Evolutionary conservation across 768 basidiomycete species (phyloP).

Genomic region (Russula sp.): DNA sequence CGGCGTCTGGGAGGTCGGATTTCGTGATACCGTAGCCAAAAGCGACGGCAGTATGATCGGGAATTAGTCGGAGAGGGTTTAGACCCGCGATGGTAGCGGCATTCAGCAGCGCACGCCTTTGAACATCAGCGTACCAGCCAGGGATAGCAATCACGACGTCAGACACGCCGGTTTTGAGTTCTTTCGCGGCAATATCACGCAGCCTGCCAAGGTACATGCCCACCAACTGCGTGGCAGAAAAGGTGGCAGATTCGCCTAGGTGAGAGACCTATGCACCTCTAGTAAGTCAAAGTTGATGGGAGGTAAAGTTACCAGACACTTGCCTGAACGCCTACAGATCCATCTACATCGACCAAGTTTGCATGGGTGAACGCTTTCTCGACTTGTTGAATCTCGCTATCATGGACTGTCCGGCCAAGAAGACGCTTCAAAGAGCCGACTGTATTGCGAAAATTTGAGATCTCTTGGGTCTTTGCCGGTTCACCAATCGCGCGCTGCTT

Average conservation of each 20-base stretch:
- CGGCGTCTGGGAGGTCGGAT: constrained; percentile 83
- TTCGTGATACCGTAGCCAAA: constrained; percentile 99
- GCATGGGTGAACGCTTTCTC: constrained; percentile 93
- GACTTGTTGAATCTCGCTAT: constrained; percentile 71
- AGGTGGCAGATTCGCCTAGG: constrained; percentile 69
- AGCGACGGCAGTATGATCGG: constrained; percentile 92
- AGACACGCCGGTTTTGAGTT: constrained; percentile 80
- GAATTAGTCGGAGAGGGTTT: constrained; percentile 90
- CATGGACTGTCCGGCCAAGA: constrained; percentile 70
- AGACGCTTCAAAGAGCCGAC: constrained; percentile 89
- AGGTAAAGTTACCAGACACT: constrained; percentile 25
- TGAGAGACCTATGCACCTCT: constrained; percentile 63
- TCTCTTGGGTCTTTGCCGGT: constrained; percentile 94
- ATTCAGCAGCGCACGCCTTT: constrained; percentile 84
- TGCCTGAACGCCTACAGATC: constrained; percentile 82
- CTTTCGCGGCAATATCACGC: constrained; percentile 74
- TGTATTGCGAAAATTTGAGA: constrained; percentile 97
- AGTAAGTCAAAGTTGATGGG: constrained; percentile 16
- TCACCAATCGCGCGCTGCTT: constrained; percentile 92
- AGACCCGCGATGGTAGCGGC: constrained; percentile 86
- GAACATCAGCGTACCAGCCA: constrained; percentile 93
- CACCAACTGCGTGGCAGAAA: constrained; percentile 88
- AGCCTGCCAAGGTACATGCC: constrained; percentile 87
- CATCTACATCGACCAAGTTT: constrained; percentile 74
- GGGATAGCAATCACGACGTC: constrained; percentile 96